These are phyloP conservation scores for Paulownia fortunei DNA, from an alignment of 257 asterid genomes.

Conservation along the genomic window DNA sequence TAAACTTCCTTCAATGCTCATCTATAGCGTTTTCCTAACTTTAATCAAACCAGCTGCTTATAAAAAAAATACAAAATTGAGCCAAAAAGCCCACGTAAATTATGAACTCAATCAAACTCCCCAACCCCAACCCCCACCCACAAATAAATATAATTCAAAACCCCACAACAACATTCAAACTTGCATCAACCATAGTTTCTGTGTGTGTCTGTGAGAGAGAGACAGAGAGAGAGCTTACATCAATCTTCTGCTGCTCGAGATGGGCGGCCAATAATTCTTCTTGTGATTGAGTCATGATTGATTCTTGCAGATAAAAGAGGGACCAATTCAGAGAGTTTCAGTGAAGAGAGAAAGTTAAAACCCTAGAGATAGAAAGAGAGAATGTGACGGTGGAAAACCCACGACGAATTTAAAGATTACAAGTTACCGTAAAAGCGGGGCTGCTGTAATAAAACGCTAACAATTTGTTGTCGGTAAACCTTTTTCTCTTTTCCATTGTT, in stretches of 20 bases:
- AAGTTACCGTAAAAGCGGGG: conserved; percentile 29
- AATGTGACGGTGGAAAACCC: not conserved
- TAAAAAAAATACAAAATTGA: not conserved
- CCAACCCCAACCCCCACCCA: too few relatives aligned
- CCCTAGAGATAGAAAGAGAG: conserved; percentile 38
- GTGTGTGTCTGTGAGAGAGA: not conserved
- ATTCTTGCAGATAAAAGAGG: conserved; percentile 18
- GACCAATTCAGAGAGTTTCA: not conserved
- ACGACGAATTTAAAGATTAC: not conserved
- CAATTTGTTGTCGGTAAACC: not conserved
- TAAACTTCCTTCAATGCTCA: not conserved
- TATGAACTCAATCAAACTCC: conserved; percentile 9
- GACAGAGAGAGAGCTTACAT: conserved; percentile 34
- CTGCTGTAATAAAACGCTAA: conserved; percentile 13
- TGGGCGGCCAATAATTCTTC: conserved; percentile 61
- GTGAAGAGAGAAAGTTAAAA: conserved; percentile 10
- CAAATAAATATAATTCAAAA: not conserved
- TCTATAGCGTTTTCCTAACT: not conserved
- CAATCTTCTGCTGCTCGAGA: conserved; percentile 59
- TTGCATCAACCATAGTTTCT: not conserved
- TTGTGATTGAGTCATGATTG: conserved; percentile 56
- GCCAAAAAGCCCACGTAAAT: not conserved
- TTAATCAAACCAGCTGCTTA: not conserved
- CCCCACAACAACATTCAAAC: not conserved
- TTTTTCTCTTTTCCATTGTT: not conserved